Evolutionary conservation across 768 basidiomycete species (phyloP).

Genomic region (Mycena leptocephala): DNA sequence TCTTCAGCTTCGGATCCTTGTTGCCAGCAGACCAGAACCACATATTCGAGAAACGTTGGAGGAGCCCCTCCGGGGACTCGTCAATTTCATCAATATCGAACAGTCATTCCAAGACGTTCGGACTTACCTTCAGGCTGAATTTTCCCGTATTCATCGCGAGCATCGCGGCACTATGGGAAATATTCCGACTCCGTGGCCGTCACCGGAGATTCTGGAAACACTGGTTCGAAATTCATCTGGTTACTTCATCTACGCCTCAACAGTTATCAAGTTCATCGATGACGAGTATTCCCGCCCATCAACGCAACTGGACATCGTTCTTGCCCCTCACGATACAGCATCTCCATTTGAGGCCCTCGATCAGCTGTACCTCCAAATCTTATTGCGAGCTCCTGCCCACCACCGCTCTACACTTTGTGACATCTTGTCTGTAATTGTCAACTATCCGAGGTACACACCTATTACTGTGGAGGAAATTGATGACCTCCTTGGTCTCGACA

Average conservation of each 20-base stretch:
- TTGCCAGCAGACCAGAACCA: constrained; percentile 5
- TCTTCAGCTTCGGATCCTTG: neutral
- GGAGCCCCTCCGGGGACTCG: neutral
- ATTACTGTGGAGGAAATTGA: neutral
- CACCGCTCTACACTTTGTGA: neutral
- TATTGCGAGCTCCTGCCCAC: neutral
- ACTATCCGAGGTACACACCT: neutral
- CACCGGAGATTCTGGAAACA: neutral
- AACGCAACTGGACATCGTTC: neutral
- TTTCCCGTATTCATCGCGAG: constrained; percentile 4
- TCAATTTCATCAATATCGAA: neutral
- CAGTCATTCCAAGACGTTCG: neutral
- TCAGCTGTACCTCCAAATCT: neutral
- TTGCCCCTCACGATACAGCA: neutral
- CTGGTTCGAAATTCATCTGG: neutral
- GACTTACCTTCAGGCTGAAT: neutral
- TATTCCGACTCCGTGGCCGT: neutral
- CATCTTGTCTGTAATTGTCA: neutral
- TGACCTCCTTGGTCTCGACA: neutral
- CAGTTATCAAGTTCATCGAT: neutral
- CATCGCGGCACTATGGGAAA: neutral
- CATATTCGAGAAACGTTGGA: neutral
- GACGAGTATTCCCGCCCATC: neutral
- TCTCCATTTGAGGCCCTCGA: neutral
- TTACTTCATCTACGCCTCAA: constrained; percentile 1